Evolutionary conservation across 768 basidiomycete species (phyloP).

Genomic region (Suillus subluteus): DNA sequence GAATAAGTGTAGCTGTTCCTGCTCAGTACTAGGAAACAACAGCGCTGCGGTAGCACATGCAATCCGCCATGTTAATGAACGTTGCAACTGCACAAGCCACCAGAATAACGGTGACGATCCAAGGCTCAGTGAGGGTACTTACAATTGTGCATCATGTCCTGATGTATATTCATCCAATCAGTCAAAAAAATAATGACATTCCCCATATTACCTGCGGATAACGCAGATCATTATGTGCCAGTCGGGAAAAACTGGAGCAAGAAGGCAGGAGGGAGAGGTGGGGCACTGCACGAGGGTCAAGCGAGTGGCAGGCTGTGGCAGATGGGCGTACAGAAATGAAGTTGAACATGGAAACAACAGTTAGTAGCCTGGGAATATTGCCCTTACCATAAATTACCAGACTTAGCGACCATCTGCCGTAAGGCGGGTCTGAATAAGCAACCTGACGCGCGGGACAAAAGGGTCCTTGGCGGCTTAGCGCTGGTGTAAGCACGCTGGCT

Average conservation of each 20-base stretch:
- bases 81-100: not conserved
- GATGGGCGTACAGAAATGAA: not conserved
- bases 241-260: not conserved
- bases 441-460: not conserved
- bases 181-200: not conserved
- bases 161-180: not conserved
- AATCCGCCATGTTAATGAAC: not conserved
- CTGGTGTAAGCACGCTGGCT: not conserved
- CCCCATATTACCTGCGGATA: not conserved
- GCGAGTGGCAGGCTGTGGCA: not conserved
- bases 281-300: not conserved
- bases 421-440: not conserved
- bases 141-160: not conserved
- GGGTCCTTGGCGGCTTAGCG: not conserved
- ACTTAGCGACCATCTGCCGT: not conserved
- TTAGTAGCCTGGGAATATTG: not conserved
- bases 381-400: not conserved
- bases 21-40: no score
- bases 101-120: not conserved
- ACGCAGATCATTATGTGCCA: not conserved
- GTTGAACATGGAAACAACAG: not conserved
- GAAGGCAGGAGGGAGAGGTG: not conserved
- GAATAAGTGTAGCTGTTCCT: not conserved
- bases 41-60: not conserved
- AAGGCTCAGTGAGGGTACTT: not conserved